A percentile compares a stretch with the other conserved stretches of the same genome.
Conservation (phyloP, 148 eudicot species). For the Suaeda aralocaspica region DNA sequence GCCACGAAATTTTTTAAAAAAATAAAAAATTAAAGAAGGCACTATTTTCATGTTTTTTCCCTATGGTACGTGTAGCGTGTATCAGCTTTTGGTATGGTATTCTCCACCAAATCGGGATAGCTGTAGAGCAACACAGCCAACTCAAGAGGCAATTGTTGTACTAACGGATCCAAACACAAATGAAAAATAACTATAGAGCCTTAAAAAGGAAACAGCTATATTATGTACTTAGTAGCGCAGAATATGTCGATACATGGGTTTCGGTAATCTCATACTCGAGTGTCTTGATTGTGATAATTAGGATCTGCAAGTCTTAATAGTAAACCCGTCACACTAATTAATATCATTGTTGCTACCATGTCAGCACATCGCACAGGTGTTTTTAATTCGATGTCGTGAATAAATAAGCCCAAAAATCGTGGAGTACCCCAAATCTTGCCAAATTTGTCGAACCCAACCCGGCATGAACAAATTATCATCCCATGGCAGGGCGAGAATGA, state of each 20-base stretch:
- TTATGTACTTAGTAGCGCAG: neutral
- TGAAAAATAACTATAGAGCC: neutral
- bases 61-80: too few species aligned
- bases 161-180: neutral
- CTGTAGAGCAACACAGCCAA: conserved; percentile 31
- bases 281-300: neutral
- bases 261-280: neutral
- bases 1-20: conserved; percentile 7
- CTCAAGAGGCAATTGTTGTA: conserved; percentile 19
- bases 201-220: conserved; percentile 16
- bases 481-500: conserved; percentile 32
- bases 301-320: conserved; percentile 3
- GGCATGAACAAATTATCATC: conserved; percentile 40
- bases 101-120: conserved; percentile 23
- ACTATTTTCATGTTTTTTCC: conserved; percentile 6
- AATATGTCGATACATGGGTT: neutral
- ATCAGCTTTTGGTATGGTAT: conserved; percentile 22
- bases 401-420: conserved; percentile 44
- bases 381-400: conserved; percentile 43
- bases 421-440: conserved; percentile 82
- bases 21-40: neutral
- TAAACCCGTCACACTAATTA: neutral
- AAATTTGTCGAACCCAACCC: conserved; percentile 66
- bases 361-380: conserved; percentile 38
- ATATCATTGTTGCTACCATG: conserved; percentile 28